phyloP scores from a whole-genome alignment of 176 grass and related monocot genomes.

The Microstegium vimineum region DNA sequence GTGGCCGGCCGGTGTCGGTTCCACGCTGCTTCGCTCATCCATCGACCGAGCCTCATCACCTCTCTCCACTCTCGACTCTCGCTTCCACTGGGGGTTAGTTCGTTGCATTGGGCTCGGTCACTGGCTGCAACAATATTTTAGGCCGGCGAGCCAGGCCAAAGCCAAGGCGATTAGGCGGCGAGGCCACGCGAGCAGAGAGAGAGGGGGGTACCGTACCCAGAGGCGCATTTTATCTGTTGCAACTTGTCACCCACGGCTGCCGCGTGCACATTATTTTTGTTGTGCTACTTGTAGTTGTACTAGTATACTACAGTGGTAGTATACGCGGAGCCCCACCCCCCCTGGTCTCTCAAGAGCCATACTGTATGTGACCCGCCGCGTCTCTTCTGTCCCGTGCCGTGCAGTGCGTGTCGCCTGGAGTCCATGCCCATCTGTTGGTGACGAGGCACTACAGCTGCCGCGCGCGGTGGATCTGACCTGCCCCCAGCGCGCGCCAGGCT shows the following conservation, averaged over 20 bases:
- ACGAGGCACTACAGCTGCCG: too few species aligned
- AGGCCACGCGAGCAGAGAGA: slow-evolving; percentile 2
- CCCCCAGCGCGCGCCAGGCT: too few species aligned
- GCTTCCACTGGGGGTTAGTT: not conserved
- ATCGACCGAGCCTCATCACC: too few species aligned
- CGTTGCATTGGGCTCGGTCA: not conserved
- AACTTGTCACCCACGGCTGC: slow-evolving; percentile 24
- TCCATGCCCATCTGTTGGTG: too few species aligned
- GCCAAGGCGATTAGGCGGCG: not conserved
- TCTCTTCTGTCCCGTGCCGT: not conserved
- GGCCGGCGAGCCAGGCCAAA: not conserved
- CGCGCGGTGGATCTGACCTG: too few species aligned
- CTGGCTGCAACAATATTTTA: not conserved
- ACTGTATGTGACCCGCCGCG: not conserved
- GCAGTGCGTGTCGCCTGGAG: too few species aligned
- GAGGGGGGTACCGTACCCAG: too few species aligned
- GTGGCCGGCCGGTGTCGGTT: not conserved
- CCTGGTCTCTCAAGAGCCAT: slow-evolving; percentile 18
- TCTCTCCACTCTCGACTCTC: not conserved
- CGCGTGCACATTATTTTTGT: slow-evolving; percentile 14
- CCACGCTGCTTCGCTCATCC: not conserved
- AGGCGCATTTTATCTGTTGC: not conserved
- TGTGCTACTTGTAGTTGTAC: not conserved
- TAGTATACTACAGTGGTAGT: too few species aligned
- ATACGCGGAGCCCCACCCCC: not conserved